phyloP scores from a whole-genome alignment of 108 stramenopile genomes.

The Conticribra weissflogii region DNA sequence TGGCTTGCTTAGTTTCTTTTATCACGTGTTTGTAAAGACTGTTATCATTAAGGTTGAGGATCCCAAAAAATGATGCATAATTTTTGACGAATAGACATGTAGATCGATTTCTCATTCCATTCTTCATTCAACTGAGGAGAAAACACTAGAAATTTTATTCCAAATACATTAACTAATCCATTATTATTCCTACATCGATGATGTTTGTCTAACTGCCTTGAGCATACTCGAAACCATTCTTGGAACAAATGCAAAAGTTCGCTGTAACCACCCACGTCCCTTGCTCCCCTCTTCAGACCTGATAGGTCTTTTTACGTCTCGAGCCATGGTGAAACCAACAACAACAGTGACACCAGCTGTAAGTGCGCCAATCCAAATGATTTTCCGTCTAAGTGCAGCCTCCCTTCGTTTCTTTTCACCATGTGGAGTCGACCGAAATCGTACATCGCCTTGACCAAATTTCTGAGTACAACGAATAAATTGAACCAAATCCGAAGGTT shows the following conservation, averaged over 20 bases:
- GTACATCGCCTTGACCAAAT: slow-evolving; percentile 22
- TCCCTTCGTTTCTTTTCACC: slow-evolving; percentile 64
- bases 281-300: slow-evolving; percentile 8
- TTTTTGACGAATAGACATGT: too few species aligned
- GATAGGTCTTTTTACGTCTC: slow-evolving; percentile 23
- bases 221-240: not conserved
- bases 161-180: too few species aligned
- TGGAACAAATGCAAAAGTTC: slow-evolving; percentile 7
- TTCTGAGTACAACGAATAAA: slow-evolving; percentile 59
- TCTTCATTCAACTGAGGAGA: too few species aligned
- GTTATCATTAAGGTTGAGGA: too few species aligned
- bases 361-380: slow-evolving; percentile 78
- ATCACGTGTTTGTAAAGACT: too few species aligned
- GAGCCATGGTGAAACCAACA: slow-evolving; percentile 34
- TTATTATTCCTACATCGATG: too few species aligned
- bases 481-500: slow-evolving; percentile 43
- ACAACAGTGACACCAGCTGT: slow-evolving; percentile 73
- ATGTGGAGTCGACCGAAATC: slow-evolving; percentile 64
- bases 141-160: too few species aligned
- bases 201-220: not conserved
- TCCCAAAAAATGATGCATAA: too few species aligned
- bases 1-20: too few species aligned
- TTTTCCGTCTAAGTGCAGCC: slow-evolving; percentile 56
- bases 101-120: too few species aligned
- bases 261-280: slow-evolving; percentile 7